Evolutionary conservation across 208 protist genomes (phyloP).

Genomic region (Acanthamoeba castellanii): DNA sequence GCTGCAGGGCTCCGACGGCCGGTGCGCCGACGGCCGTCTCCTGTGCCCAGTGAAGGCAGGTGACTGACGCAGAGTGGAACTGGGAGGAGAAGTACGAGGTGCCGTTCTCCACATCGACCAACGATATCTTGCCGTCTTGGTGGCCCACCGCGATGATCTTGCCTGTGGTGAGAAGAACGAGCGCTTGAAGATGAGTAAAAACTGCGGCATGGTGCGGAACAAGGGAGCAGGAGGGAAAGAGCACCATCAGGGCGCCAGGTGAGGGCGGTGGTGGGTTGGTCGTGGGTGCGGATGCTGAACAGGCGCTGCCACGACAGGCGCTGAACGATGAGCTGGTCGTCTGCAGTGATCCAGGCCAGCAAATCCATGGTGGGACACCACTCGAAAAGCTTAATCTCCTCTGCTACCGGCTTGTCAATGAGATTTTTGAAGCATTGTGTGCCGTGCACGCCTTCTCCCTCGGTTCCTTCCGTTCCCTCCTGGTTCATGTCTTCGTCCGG

Average conservation of each 20-base stretch:
- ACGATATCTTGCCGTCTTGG: conserved; percentile 42
- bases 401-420: conserved; percentile 43
- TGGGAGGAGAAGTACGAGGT: conserved; percentile 60
- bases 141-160: conserved; percentile 69
- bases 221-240: background rate
- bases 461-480: background rate
- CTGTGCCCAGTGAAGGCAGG: conserved; percentile 61
- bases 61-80: conserved; percentile 34
- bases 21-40: background rate
- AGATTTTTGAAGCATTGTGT: conserved; percentile 5
- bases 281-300: conserved; percentile 60
- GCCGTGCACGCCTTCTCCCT: background rate
- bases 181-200: background rate
- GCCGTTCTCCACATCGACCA: conserved; percentile 60
- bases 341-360: conserved; percentile 52
- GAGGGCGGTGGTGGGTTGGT: conserved; percentile 44
- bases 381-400: conserved; percentile 67
- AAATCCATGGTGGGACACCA: conserved; percentile 71
- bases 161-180: background rate
- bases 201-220: too few species aligned
- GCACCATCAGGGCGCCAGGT: conserved; percentile 65
- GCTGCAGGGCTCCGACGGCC: background rate
- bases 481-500: background rate
- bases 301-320: conserved; percentile 67
- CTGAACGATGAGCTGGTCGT: conserved; percentile 67